phyloP scores from a whole-genome alignment of 768 basidiomycete genomes.

The Lactarius trivialis region DNA sequence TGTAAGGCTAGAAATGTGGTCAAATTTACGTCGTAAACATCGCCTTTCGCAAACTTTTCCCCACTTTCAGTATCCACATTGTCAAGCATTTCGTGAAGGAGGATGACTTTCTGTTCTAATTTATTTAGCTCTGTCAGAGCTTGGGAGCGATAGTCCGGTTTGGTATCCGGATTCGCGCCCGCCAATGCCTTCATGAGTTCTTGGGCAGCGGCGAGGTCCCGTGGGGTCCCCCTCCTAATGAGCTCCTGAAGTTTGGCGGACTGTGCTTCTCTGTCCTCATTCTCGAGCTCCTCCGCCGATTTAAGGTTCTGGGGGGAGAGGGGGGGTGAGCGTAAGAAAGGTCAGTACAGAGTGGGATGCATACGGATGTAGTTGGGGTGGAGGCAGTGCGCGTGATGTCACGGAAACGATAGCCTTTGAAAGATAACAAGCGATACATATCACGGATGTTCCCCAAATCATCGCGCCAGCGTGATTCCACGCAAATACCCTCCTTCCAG shows the following conservation, averaged over 20 bases:
- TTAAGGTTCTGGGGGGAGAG: constrained; percentile 65
- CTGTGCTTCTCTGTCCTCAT: constrained; percentile 91
- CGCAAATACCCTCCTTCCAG: constrained; percentile 94
- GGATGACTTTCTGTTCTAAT: constrained; percentile 87
- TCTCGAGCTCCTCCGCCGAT: constrained; percentile 92
- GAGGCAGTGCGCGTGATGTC: constrained; percentile 36
- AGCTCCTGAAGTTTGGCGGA: constrained; percentile 98
- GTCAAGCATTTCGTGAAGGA: constrained; percentile 96
- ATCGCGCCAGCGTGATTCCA: constrained; percentile 87
- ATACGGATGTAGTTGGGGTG: constrained; percentile 38
- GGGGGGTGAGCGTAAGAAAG: not conserved
- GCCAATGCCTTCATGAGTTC: constrained; percentile 95
- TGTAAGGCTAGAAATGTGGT: not conserved
- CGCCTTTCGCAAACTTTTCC: constrained; percentile 80
- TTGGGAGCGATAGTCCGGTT: constrained; percentile 90
- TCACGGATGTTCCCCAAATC: constrained; percentile 95
- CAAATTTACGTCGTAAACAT: constrained; percentile 79
- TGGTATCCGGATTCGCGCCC: constrained; percentile 90
- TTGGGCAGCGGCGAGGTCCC: constrained; percentile 91
- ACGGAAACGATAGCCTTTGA: constrained; percentile 86
- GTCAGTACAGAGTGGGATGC: constrained; percentile 13
- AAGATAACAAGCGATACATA: constrained; percentile 90
- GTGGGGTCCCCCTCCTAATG: constrained; percentile 90
- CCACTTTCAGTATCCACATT: constrained; percentile 69
- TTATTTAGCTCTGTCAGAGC: constrained; percentile 88